phyloP scores from a whole-genome alignment of 495 filamentous ascomycete genomes.

The Arthonia radiata region DNA sequence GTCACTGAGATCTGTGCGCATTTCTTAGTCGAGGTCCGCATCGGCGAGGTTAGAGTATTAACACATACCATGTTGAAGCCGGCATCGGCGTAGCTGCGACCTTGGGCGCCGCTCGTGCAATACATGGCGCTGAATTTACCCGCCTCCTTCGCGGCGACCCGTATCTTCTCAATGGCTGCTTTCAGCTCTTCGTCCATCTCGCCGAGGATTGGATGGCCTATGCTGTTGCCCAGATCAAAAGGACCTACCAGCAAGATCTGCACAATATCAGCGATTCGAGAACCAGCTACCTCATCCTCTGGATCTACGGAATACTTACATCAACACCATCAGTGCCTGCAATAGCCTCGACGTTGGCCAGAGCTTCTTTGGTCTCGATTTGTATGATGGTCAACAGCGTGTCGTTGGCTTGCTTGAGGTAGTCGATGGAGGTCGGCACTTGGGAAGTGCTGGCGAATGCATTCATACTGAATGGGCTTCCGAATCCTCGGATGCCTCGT shows the following conservation, averaged over 20 bases:
- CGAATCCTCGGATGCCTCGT: constrained; percentile 34
- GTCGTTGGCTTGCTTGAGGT: constrained; percentile 51
- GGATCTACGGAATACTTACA: constrained; percentile 3
- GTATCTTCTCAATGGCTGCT: constrained; percentile 37
- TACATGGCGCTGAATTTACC: constrained; percentile 64
- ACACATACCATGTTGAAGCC: constrained; percentile 56
- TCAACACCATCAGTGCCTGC: too few species aligned
- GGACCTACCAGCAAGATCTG: constrained; percentile 62
- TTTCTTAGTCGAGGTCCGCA: background rate
- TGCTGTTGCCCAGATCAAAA: constrained; percentile 45
- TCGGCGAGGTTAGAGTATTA: background rate
- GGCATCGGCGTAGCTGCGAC: constrained; percentile 32
- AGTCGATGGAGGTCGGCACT: constrained; percentile 28
- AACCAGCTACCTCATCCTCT: constrained; percentile 46
- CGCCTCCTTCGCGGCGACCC: constrained; percentile 32
- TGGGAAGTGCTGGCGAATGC: constrained; percentile 24
- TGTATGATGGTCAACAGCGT: constrained; percentile 49
- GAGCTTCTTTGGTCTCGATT: constrained; percentile 55
- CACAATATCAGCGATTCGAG: constrained; percentile 48
- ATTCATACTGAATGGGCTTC: constrained; percentile 40
- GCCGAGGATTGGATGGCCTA: constrained; percentile 41
- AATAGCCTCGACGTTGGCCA: constrained; percentile 29
- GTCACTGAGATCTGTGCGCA: constrained; percentile 17
- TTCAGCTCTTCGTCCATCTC: constrained; percentile 39
- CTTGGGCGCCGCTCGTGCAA: constrained; percentile 40